Conservation (phyloP, 2,329 filamentous ascomycete genomes). For the Sporothrix brasiliensis region DNA sequence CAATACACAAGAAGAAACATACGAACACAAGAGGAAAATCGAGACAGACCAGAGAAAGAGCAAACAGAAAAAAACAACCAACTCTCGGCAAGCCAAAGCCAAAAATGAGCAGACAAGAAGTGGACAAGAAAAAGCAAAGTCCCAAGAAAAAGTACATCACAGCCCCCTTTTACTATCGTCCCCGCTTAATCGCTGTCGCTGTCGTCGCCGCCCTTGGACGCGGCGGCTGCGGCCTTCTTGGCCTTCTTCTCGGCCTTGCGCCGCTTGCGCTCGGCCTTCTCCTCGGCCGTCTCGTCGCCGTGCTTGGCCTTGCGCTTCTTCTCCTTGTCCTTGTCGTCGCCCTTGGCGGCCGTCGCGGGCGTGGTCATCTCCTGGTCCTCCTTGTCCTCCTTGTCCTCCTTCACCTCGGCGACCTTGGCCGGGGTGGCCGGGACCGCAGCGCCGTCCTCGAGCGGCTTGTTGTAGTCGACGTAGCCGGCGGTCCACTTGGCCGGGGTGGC, state of each 20-base stretch:
- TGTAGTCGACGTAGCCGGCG: conserved; percentile 88
- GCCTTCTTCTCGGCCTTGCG: conserved; percentile 43
- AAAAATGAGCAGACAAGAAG: conserved; percentile 17
- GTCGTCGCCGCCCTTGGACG: conserved; percentile 36
- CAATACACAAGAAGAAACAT: not conserved
- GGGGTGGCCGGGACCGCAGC: conserved; percentile 45
- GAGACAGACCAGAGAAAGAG: not conserved
- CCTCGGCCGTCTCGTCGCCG: conserved; percentile 72
- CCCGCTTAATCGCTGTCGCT: conserved; percentile 37
- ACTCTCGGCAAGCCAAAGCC: conserved; percentile 1
- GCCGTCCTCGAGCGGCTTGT: conserved; percentile 54
- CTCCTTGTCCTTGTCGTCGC: conserved; percentile 45
- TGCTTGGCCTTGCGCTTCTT: conserved; percentile 79
- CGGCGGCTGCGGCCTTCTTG: conserved; percentile 37
- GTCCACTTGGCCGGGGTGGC: conserved; percentile 93
- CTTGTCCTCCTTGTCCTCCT: conserved; percentile 33
- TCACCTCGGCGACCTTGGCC: conserved; percentile 12
- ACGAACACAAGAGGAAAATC: not conserved
- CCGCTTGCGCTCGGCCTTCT: conserved; percentile 51
- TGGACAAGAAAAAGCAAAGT: conserved; percentile 1
- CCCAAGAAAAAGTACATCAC: not conserved
- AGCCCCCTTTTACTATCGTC: not conserved
- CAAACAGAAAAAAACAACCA: conserved; percentile 11
- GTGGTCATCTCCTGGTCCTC: not conserved
- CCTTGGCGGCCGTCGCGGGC: conserved; percentile 37